phyloP scores from a whole-genome alignment of 306 rosid genomes.

The Lathyrus tuberosus region DNA sequence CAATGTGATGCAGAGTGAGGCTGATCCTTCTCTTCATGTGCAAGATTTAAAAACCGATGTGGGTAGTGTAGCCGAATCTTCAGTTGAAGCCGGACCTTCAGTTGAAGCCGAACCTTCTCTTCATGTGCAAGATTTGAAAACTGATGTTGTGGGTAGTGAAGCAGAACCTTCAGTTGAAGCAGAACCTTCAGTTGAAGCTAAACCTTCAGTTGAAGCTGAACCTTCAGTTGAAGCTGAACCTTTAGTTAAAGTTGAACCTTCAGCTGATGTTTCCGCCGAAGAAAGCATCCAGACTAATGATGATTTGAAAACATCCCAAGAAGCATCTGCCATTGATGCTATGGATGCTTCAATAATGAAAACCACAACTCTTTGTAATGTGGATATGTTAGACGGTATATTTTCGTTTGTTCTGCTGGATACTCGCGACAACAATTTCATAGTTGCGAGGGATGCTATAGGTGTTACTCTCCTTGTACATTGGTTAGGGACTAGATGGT shows the following conservation, averaged over 20 bases:
- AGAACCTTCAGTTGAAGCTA: neutral
- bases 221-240: conserved; percentile 23
- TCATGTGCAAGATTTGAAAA: neutral
- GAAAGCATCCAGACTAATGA: conserved; percentile 40
- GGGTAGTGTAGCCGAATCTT: neutral
- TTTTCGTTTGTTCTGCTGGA: too few species aligned
- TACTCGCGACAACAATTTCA: too few species aligned
- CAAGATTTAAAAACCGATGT: neutral
- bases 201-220: conserved; percentile 14
- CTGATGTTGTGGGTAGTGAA: neutral
- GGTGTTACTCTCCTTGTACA: too few species aligned
- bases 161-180: neutral
- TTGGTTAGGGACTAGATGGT: too few species aligned
- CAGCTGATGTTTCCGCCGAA: conserved; percentile 27
- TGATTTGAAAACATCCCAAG: conserved; percentile 42
- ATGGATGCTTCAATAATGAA: too few species aligned
- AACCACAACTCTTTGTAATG: too few species aligned
- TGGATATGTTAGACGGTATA: too few species aligned
- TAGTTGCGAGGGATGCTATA: too few species aligned
- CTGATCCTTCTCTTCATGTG: conserved; percentile 10
- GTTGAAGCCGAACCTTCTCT: conserved; percentile 12
- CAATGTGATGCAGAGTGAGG: neutral
- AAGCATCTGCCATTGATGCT: conserved; percentile 44
- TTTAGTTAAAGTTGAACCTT: conserved; percentile 5
- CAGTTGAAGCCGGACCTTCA: neutral